Base-by-base conservation (phyloP, 2,329 filamentous ascomycete genomes). In the Basipetospora chlamydospora region DNA sequence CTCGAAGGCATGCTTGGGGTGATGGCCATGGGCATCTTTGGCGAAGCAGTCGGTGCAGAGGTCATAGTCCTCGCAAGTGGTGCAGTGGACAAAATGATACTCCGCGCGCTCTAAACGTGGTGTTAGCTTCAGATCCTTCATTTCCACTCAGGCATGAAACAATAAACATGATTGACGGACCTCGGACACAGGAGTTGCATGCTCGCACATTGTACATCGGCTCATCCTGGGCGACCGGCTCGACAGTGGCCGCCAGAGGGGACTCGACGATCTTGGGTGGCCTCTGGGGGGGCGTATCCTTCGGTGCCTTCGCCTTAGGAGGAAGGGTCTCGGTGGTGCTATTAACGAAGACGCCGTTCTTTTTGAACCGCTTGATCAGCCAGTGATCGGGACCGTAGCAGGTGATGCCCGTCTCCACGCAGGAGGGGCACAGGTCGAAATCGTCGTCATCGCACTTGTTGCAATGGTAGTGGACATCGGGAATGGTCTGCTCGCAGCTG, bases 391-490 rank as follows among this genome's bases (percentile, higher is more conserved):
- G 70, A 39, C 77, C 77, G 43, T 77, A 71, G 63, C 92, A 98
- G 28, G 81, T 72, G 40, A 80, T 67, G 43, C 87, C 87, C 28
- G 67, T 62, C 34, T 77, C 70, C 33, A 95, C 74, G 50, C 90
- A 98, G 5, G 64, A 57, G 44, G 77, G 70, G 66, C 92, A 98
- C 21, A 98, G 72, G 52, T 98, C 90, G 50, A 87, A 98, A 56
- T 98, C 90, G 28, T 88, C 90, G 39, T 80, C 74, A 44, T 96
- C 85, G 53, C 90, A 98, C 40, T 81, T 83, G 45, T 82, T 82
- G 66, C 92, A 98, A 61, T 98, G 90, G 58, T 83, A 98, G 59
- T 98, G 88, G 35, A 76, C 72, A 47, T 85, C 77, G 20, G 79
- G 72, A 49, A 95, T 85, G 28, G 77, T 73, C 42, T 64, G 66